Evolutionary conservation across 805 yeast species (phyloP).

Genomic region (Lachancea meyersii): DNA sequence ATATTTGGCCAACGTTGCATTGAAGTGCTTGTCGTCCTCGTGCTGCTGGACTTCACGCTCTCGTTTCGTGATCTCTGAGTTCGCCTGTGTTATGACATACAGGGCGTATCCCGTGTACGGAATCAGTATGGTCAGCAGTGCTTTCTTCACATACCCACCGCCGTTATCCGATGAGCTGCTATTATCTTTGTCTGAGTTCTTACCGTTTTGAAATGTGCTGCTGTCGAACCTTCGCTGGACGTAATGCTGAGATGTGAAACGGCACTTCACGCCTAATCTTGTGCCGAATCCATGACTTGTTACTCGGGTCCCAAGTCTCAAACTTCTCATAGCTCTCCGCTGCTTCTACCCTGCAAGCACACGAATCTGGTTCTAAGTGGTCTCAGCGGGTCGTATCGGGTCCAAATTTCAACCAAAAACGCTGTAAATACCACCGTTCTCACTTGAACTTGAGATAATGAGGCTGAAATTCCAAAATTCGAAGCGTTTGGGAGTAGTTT

Average conservation of each 20-base stretch:
- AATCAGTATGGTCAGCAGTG: constrained; percentile 21
- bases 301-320: too few species aligned
- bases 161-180: neutral
- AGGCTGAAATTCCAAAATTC: too few species aligned
- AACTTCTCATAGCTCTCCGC: too few species aligned
- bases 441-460: too few species aligned
- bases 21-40: constrained; percentile 15
- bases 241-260: neutral
- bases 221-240: neutral
- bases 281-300: too few species aligned
- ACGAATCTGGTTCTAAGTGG: too few species aligned
- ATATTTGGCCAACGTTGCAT: constrained; percentile 32
- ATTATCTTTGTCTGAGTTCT: neutral
- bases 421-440: too few species aligned
- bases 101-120: constrained; percentile 63
- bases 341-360: too few species aligned
- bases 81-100: constrained; percentile 51
- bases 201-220: neutral
- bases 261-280: too few species aligned
- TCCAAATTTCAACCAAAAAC: too few species aligned
- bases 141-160: constrained; percentile 15
- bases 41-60: constrained; percentile 25
- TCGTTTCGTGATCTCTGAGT: constrained; percentile 45
- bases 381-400: too few species aligned
- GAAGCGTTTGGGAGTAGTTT: too few species aligned